Percentiles rank a stretch among this genome's conserved stretches.
phyloP scores from a whole-genome alignment of 352 stramenopile genomes.

The Globisporangium uncinulatum region DNA sequence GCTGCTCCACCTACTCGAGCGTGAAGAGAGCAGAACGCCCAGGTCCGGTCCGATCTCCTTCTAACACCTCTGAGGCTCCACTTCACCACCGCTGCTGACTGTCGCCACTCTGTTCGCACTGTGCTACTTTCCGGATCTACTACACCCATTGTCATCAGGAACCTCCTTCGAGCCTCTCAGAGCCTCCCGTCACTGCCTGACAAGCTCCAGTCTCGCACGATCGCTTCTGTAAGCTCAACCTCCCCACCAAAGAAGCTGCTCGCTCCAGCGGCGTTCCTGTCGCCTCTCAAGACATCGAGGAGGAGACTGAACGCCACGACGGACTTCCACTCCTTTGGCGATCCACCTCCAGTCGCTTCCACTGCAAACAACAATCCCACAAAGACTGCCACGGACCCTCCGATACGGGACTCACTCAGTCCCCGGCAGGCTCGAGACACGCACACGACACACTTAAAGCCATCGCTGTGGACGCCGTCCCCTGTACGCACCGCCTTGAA shows the following conservation, averaged over 20 bases:
- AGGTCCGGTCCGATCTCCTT: conserved; percentile 9
- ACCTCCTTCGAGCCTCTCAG: conserved; percentile 12
- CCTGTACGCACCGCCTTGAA: not conserved
- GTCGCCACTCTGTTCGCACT: not conserved
- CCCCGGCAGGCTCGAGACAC: not conserved
- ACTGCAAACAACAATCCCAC: not conserved
- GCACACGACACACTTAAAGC: not conserved
- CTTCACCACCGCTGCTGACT: not conserved
- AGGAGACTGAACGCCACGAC: not conserved
- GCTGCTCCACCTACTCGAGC: conserved; percentile 20
- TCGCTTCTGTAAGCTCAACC: not conserved
- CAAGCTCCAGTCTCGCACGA: not conserved
- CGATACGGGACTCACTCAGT: not conserved
- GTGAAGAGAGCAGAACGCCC: conserved; percentile 17
- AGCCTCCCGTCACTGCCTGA: conserved; percentile 30
- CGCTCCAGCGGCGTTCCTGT: conserved; percentile 20
- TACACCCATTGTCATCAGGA: not conserved
- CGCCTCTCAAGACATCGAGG: conserved; percentile 21
- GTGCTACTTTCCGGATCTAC: too few species aligned
- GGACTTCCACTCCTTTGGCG: conserved; percentile 6
- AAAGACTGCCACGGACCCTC: too few species aligned
- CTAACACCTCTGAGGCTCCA: not conserved
- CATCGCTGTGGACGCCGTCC: not conserved
- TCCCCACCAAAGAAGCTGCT: conserved; percentile 16
- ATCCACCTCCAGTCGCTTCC: not conserved